Evolutionary conservation across 352 stramenopile genomes (phyloP), one percentile per base, ranked within the genome.

Genomic region (Phytophthora macrochlamydospora): DNA sequence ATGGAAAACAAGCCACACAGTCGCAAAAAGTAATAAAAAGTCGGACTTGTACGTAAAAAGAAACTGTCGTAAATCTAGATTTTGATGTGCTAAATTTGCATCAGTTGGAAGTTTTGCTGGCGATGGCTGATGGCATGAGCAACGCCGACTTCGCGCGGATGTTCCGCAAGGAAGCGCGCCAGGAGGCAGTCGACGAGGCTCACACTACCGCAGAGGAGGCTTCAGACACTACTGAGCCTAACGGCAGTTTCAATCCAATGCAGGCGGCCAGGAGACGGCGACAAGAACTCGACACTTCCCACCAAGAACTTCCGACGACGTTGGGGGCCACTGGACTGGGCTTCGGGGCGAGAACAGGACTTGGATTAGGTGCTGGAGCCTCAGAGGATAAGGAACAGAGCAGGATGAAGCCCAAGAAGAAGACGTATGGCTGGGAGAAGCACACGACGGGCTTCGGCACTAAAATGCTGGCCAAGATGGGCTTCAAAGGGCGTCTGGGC

Each of bases 381-480:
- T 24, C 49, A 51, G 2, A 45, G 51, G 18, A 45, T 11, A 13
- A 56, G 62, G 43, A 11, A 12, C 29, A n/a, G 43, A 18, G 43
- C 30, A 38, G 50, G 37, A 59, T 65, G 45, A 14, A 56, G 53
- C 7, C 28, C 40, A 71, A 73, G 33, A 49, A 24, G 14, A 79
- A 79, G 52, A 83, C 72, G 40, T 88, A 78, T 56, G 53, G 70
- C 38, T 99, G 96, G 96, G 89, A 98, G 81, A 98, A 98, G 73
- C 96, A 99, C 78, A 98, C 95, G 13, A 98, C 97, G 63, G 96
- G 95, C 29, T 98, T 99, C 62, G 96, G 95, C 9, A 90, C 94
- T 59, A 98, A 98, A 74, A 91, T 99, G 75, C 74, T 99, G 52
- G 70, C 89, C 29, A 99, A 98, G 75, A 98, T 99, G 94, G 96